Evolutionary conservation across 2,329 filamentous ascomycete species (phyloP), one percentile per base, ranked within the genome.

Genomic region (Botrytis aclada): DNA sequence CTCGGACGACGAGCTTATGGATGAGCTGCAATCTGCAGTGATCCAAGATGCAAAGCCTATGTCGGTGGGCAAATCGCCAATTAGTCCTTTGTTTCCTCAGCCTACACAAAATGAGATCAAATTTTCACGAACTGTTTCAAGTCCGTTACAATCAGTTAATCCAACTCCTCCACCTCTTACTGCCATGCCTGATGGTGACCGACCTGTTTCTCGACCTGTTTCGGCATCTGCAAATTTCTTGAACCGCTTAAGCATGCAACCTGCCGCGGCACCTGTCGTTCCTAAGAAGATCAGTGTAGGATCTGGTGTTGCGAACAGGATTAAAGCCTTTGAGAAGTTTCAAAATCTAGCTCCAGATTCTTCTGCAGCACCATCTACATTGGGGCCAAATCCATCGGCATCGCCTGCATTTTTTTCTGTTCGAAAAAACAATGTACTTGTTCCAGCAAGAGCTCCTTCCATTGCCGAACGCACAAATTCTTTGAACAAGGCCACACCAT

Each of bases 301-400:
- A 12, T 94, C 93, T 14, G 94, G 93, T 77, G 98, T 99, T 74
- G 97, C 95, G 4, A 93, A 95, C 81, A 91, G 96, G 60, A 98
- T 98, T 81, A 97, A 97, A 82, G 94, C 95, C 10, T 85, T 99
- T 70, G 93, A 97, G 80, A 95, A 94, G 81, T 87, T 96, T 76
- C 87, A 90, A 74, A 83, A 86, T 80, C 76, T 75, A 77, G 73
- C 82, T 37, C 84, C 86, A 5, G 84, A 85, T 6, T 70, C 77
- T 60, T 70, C 75, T 62, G 72, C 16, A 71, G 72, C 20, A 70
- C 74, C 61, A 74, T 65, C 37, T 67, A 51, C 79, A n/a, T 34
- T 76, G 20, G 71, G 72, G 8, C 45, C 72, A 41, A 64, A 18
- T 39, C 85, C 88, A 25, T 84, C 86, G 7, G 86, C 76, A 32